Evolutionary conservation across 2,329 filamentous ascomycete genomes (phyloP).

Genomic region (Botryotinia calthae): DNA sequence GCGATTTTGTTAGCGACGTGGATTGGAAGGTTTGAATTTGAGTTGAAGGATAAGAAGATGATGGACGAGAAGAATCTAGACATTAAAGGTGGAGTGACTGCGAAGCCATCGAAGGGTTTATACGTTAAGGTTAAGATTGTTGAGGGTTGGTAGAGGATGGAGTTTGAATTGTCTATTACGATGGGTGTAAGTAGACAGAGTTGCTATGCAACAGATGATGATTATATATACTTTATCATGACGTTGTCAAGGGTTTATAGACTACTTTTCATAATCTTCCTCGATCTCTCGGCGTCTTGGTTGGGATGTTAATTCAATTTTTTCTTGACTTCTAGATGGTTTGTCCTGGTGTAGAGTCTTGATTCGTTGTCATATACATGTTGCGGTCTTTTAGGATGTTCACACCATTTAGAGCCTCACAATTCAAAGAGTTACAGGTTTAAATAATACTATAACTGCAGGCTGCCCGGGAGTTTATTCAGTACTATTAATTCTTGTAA

Average conservation of each 20-base stretch:
- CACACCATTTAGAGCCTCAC: neutral
- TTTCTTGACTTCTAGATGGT: neutral
- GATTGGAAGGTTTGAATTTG: conserved; percentile 71
- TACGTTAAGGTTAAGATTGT: conserved; percentile 64
- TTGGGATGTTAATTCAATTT: neutral
- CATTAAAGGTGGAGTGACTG: conserved; percentile 69
- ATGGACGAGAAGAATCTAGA: conserved; percentile 64
- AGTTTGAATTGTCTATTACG: neutral
- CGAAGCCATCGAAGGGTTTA: conserved; percentile 70
- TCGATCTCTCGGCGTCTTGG: neutral
- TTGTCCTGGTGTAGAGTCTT: neutral
- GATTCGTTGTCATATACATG: neutral
- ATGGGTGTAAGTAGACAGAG: neutral
- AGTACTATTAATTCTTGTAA: neutral
- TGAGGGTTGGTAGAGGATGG: conserved; percentile 59
- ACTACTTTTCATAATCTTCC: neutral
- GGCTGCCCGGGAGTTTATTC: neutral
- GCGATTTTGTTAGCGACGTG: conserved; percentile 76
- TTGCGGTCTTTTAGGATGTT: neutral
- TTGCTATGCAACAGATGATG: neutral
- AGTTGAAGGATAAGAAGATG: conserved; percentile 55
- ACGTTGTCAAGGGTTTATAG: neutral
- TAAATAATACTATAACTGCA: neutral
- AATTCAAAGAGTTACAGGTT: neutral
- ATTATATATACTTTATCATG: neutral